Conservation (phyloP, 2,329 filamentous ascomycete genomes). For the Amesomyces nigricolor region DNA sequence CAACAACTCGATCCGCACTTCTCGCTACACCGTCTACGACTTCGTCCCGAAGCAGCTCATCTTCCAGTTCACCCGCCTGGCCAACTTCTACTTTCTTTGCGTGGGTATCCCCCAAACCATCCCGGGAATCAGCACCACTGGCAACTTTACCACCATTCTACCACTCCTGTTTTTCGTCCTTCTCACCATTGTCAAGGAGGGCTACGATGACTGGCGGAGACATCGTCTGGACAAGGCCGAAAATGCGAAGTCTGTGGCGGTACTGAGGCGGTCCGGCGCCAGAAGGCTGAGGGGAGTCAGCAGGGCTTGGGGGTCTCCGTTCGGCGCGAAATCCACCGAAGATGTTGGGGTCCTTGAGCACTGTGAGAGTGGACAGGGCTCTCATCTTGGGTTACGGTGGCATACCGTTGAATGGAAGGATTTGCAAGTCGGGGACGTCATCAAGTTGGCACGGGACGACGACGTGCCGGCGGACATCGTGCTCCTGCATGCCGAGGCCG, state of each 20-base stretch:
- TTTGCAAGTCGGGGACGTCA: constrained; percentile 72
- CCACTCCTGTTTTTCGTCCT: constrained; percentile 76
- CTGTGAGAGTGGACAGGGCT: background rate
- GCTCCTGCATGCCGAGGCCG: constrained; percentile 66
- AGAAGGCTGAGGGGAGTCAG: constrained; percentile 1
- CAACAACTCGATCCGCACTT: constrained; percentile 80
- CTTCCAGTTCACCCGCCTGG: constrained; percentile 87
- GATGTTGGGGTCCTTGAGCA: background rate
- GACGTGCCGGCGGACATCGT: constrained; percentile 72
- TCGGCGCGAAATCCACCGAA: background rate
- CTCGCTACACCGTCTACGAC: constrained; percentile 81
- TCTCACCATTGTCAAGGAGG: constrained; percentile 86
- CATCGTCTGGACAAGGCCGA: constrained; percentile 81
- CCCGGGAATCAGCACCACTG: constrained; percentile 85
- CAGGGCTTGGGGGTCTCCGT: constrained; percentile 17
- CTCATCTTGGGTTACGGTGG: constrained; percentile 46
- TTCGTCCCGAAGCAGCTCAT: constrained; percentile 84
- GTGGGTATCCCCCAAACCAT: constrained; percentile 86
- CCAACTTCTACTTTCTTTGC: constrained; percentile 91
- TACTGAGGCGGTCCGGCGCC: constrained; percentile 42
- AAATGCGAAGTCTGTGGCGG: constrained; percentile 42
- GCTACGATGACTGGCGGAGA: constrained; percentile 79
- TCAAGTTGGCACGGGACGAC: constrained; percentile 68
- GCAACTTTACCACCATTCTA: constrained; percentile 80
- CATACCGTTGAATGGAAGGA: constrained; percentile 66